Conservation (phyloP, 345 rosid genomes). For the Erodium maritimum region DNA sequence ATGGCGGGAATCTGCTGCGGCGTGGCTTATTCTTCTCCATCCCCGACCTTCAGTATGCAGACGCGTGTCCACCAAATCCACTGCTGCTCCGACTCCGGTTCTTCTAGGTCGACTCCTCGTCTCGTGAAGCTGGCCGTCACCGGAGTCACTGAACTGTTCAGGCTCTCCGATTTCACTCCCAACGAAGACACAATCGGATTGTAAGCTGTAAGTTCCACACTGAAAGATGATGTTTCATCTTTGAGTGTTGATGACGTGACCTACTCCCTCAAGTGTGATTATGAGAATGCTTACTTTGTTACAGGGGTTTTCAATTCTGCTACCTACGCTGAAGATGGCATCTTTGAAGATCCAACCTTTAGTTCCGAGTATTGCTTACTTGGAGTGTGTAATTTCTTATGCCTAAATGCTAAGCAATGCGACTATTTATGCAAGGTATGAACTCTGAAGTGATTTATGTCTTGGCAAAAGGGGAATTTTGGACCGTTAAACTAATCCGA, state of each 20-base stretch:
- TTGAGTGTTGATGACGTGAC: slow-evolving; percentile 44
- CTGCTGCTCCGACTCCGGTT: not conserved
- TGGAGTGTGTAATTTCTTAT: not conserved
- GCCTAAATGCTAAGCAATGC: not conserved
- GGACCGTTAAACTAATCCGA: no score
- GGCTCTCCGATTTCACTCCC: not conserved
- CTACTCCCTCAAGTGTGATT: slow-evolving; percentile 45
- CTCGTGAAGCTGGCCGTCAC: not conserved
- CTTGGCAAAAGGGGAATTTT: slow-evolving; percentile 58
- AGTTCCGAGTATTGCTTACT: slow-evolving; percentile 26
- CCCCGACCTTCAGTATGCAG: no score
- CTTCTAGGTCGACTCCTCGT: not conserved
- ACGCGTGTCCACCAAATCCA: no score
- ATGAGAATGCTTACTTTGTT: slow-evolving; percentile 71
- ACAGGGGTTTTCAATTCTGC: slow-evolving; percentile 62
- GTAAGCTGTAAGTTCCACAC: not conserved
- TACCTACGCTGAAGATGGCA: slow-evolving; percentile 55
- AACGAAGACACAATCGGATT: not conserved
- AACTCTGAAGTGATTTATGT: slow-evolving; percentile 17
- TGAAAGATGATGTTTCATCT: slow-evolving; percentile 19
- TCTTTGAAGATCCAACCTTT: slow-evolving; percentile 88
- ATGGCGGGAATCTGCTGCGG: no score
- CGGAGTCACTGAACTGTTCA: not conserved
- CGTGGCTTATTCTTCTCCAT: no score
- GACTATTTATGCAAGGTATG: not conserved